Base-by-base conservation (phyloP, 768 basidiomycete genomes). In the Leccinum obscurum region DNA sequence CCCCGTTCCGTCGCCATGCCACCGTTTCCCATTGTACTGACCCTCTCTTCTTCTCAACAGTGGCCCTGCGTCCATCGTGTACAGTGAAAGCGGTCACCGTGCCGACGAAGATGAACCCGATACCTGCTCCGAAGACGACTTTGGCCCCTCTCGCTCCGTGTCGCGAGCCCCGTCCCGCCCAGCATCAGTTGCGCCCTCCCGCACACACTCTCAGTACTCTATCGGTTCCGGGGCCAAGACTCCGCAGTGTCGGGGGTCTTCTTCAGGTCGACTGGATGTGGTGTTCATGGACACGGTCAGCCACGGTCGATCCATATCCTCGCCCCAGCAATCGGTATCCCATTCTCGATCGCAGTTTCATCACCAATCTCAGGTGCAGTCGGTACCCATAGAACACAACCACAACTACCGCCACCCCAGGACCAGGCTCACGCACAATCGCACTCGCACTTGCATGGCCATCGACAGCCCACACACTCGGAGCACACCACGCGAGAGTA, bases 131-230 rank as follows among this genome's bases (percentile, higher is more conserved):
- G 22, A 22, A 22, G 22, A 22, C 22, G 22, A 22, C 22, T 22
- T 22, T 22, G 22, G 22, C 22, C 22, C 22, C 22, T 22, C 22
- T 22, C 22, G 22, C 22, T 22, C 22, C 22, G 22, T 22, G 22
- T 22, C 22, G 22, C 22, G 22, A 22, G 22, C 22, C 22, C 22
- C 22, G 22, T 22, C 22, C 22, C 22, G 22, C 22, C 22, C 22
- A 22, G 22, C 22, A 22, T 77, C 81, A 58, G 78, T 81, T 46
- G 77, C 84, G 5, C 72, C 77, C 11, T 88, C 87, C 9, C 80
- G 84, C 8, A 77, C 83, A 4, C 82, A 80, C 20, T 86, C 86
- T 30, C 83, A 80, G 34, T 81, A 77, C 60, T 72, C 75, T 26
- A 1, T 67, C 20, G 67, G 61, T 1, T 75, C 72, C 10, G 72